Evolutionary conservation across 2,329 filamentous ascomycete species (phyloP), one percentile per base, ranked within the genome.

Genomic region (Alternaria novae-zelandiae): DNA sequence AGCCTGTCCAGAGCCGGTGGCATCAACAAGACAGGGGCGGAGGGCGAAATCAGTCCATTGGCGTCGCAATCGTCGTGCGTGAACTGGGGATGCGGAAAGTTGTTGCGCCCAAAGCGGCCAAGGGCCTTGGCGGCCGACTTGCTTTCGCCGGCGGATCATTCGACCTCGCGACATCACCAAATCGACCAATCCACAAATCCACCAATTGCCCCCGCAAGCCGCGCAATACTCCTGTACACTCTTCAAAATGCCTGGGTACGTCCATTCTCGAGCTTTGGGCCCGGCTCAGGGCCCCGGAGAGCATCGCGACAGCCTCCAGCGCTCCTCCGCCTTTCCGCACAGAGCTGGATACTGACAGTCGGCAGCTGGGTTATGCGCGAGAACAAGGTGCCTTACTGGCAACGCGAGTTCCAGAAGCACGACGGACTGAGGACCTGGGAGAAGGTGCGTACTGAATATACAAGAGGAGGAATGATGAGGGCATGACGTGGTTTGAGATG

Each of bases 351-450:
- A 75, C 77, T 80, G 67, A 80, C 74, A 77, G 32, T 25, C 50
- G 57, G 54, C 67, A 79, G 77, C 73, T 79, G 73, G 72, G 71
- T 93, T 84, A 85, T 92, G 87, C 89, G 90, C 81, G 86, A 87
- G 80, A 95, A 95, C 88, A 87, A 86, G 77, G 91, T 94, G 75
- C 90, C 91, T 61, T 76, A 91, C 79, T 86, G 91, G 84, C 92
- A 95, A 86, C 86, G 87, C 77, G 82, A 88, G 73, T 93, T 92
- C 85, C 91, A 94, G 84, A 84, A 86, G 70, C 89, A 92, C 73
- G 91, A 91, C 82, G 88, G 87, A 75, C 82, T 89, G 71, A 89
- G 92, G 76, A 82, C 92, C 80, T 94, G 92, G 91, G 85, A 87
- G 82, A 93, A 94, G 83, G 91, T 94, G 86, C 80, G 90, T 86